Percentiles rank a stretch among this genome's conserved stretches.
Conservation (phyloP, 805 yeast species). For the Danielia reshetovae region DNA sequence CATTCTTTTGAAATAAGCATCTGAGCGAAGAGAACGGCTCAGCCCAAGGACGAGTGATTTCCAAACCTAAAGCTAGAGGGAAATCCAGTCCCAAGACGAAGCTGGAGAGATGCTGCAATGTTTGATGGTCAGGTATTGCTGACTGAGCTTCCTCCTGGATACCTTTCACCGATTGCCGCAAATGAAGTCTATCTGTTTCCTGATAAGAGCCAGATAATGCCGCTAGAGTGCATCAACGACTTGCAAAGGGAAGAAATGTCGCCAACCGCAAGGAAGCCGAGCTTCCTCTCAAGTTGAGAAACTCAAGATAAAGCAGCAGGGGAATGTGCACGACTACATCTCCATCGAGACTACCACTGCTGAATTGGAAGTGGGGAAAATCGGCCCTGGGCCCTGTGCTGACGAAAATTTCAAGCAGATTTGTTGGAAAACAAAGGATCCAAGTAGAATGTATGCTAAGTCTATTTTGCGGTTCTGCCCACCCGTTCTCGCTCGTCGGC, state of each 20-base stretch:
- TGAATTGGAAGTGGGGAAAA: slow-evolving; percentile 66
- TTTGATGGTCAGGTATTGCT: too few species aligned
- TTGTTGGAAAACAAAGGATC: slow-evolving; percentile 1
- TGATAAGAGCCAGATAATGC: slow-evolving; percentile 75
- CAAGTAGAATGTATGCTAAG: background rate
- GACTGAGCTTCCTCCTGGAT: too few species aligned
- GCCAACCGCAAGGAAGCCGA: slow-evolving; percentile 79
- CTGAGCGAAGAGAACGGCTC: too few species aligned
- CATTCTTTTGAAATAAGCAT: too few species aligned
- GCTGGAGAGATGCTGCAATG: too few species aligned
- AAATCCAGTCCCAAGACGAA: too few species aligned
- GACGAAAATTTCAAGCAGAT: slow-evolving; percentile 27
- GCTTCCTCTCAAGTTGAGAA: slow-evolving; percentile 54
- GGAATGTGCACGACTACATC: slow-evolving; percentile 38
- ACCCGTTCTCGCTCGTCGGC: slow-evolving; percentile 53
- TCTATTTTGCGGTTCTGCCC: slow-evolving; percentile 24
- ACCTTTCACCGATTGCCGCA: too few species aligned
- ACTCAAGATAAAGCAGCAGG: slow-evolving; percentile 45
- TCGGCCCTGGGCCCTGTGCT: slow-evolving; percentile 80
- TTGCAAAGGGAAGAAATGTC: slow-evolving; percentile 71
- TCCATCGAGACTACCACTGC: slow-evolving; percentile 65
- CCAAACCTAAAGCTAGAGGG: too few species aligned
- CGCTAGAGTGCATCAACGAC: slow-evolving; percentile 66
- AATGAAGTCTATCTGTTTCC: too few species aligned
- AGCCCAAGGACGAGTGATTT: too few species aligned